These are phyloP conservation scores for Rhynchosporium agropyri DNA, from an alignment of 2,329 filamentous ascomycete genomes.

Conservation along the genomic window DNA sequence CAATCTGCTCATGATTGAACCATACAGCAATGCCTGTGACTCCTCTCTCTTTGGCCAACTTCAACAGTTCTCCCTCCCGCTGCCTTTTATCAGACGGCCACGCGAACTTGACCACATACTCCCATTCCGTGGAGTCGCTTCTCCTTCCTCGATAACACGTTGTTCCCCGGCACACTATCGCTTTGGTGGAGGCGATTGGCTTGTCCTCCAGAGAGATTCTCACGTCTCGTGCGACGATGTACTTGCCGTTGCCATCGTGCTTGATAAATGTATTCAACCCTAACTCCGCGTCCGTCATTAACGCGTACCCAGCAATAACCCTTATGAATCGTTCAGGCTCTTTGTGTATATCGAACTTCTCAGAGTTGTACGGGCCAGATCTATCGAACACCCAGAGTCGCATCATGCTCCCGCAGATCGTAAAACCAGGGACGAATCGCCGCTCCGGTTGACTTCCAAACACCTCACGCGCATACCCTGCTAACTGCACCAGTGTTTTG, in stretches of 20 bases:
- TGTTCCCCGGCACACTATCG: constrained; percentile 3
- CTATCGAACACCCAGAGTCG: constrained; percentile 43
- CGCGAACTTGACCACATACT: constrained; percentile 42
- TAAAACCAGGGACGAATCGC: constrained; percentile 35
- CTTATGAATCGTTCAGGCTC: not conserved
- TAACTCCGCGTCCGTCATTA: not conserved
- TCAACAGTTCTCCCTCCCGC: constrained; percentile 38
- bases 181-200: constrained; percentile 24
- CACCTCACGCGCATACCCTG: constrained; percentile 35
- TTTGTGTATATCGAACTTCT: constrained; percentile 39
- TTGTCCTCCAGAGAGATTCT: constrained; percentile 11
- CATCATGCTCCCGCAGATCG: constrained; percentile 36
- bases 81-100: constrained; percentile 40
- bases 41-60: constrained; percentile 35
- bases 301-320: not conserved
- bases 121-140: constrained; percentile 28
- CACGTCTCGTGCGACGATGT: not conserved
- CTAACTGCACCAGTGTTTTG: constrained; percentile 37
- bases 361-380: constrained; percentile 41
- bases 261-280: not conserved
- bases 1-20: constrained; percentile 38
- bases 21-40: constrained; percentile 39
- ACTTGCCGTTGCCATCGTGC: not conserved
- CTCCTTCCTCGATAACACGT: constrained; percentile 31
- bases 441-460: constrained; percentile 41